phyloP scores from a whole-genome alignment of 2,329 filamentous ascomycete species.

The Aureobasidium pullulans region DNA sequence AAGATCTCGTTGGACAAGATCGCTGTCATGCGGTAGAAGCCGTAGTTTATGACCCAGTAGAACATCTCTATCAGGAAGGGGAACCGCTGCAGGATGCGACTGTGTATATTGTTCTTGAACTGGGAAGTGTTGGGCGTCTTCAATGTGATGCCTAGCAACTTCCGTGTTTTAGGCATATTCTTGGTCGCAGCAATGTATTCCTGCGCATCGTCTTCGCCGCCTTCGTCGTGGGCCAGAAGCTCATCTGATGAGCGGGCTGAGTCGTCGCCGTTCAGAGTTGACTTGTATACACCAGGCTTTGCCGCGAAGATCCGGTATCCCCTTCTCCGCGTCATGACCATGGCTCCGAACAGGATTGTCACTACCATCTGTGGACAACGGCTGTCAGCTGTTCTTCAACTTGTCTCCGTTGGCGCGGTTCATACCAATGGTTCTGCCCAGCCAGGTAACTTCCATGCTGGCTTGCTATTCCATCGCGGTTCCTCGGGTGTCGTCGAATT shows the following conservation, averaged over 20 bases:
- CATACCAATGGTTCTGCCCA: constrained; percentile 35
- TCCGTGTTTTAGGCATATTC: constrained; percentile 42
- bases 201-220: constrained; percentile 30
- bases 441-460: constrained; percentile 35
- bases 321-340: constrained; percentile 41
- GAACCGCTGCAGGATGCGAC: constrained; percentile 57
- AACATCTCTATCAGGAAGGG: constrained; percentile 68
- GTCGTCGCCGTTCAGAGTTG: constrained; percentile 29
- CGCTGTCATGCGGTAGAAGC: constrained; percentile 56
- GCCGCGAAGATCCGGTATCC: constrained; percentile 36
- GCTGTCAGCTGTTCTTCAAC: neutral
- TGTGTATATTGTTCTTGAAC: constrained; percentile 55
- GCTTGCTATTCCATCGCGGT: constrained; percentile 33
- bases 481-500: constrained; percentile 19
- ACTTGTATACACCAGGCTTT: constrained; percentile 21
- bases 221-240: constrained; percentile 30
- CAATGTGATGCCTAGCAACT: constrained; percentile 44
- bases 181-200: constrained; percentile 30
- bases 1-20: constrained; percentile 45
- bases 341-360: constrained; percentile 42
- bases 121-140: constrained; percentile 52
- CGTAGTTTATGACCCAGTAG: constrained; percentile 61
- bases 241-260: constrained; percentile 33
- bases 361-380: constrained; percentile 38
- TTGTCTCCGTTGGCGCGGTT: neutral